phyloP scores from a whole-genome alignment of 176 grass and related monocot species.

The Guadua angustifolia region DNA sequence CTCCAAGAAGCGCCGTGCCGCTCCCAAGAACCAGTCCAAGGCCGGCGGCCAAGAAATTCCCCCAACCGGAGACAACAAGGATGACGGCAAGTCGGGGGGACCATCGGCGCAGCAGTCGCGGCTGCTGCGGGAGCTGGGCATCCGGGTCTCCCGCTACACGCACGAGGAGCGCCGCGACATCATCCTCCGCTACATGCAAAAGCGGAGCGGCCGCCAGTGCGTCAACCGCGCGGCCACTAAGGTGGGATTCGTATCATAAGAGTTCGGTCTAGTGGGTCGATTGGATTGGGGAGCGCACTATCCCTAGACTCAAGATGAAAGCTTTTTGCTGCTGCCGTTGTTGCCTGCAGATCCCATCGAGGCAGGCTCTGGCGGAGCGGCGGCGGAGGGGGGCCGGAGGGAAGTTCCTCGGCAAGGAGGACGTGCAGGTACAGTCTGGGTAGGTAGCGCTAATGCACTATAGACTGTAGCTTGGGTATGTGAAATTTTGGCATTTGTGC shows the following conservation, averaged over 20 bases:
- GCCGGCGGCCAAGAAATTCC: constrained; percentile 8
- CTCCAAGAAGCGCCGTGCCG: constrained; percentile 49
- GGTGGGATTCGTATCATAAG: constrained; percentile 45
- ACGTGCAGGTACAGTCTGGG: constrained; percentile 56
- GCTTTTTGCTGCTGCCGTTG: constrained; percentile 23
- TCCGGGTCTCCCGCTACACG: constrained; percentile 83
- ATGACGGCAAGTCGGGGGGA: neutral
- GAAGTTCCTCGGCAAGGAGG: constrained; percentile 87
- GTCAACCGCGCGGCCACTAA: constrained; percentile 65
- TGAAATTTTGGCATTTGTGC: neutral
- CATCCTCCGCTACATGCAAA: constrained; percentile 95
- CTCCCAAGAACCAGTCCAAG: constrained; percentile 48
- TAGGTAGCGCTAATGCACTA: constrained; percentile 4
- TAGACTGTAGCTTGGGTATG: neutral
- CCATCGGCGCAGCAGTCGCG: constrained; percentile 55
- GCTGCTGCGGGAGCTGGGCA: constrained; percentile 81
- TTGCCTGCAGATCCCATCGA: constrained; percentile 65
- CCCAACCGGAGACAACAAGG: constrained; percentile 15
- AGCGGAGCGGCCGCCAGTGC: constrained; percentile 78
- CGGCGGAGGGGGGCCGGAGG: constrained; percentile 75
- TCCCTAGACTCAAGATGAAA: neutral
- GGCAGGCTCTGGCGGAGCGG: constrained; percentile 85
- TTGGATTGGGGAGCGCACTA: neutral
- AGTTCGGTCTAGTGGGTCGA: neutral
- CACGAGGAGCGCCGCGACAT: constrained; percentile 95